Base-by-base conservation (phyloP, 768 basidiomycete genomes). In the Terana coerulea region DNA sequence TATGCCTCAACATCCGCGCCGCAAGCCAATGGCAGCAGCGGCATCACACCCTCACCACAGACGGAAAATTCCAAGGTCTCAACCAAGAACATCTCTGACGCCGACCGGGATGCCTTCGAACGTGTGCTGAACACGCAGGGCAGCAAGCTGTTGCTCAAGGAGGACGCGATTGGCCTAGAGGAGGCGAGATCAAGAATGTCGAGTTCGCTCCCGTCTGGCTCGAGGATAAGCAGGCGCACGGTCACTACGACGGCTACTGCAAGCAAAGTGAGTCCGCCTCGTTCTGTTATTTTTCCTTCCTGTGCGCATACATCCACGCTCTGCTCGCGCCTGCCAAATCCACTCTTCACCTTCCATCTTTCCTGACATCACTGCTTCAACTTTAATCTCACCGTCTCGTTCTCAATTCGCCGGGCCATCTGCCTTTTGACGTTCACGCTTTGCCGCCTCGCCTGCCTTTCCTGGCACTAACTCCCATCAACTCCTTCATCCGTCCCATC, bases 231-330 rank as follows among this genome's bases (percentile, higher is more conserved):
- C 81, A 93, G 33, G 93, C 91, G 19, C 90, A 93, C 61, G 91
- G 87, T 0, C 94, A 97, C 66, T 97, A 98, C 65, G 94, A 98
- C 59, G 95, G 94, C 0, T 98, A 97, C 67, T 98, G 95, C 80
- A 99, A 99, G 69, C 86, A 88, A 63, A 95, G 93, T 95, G 61
- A 68, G 88, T 81, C 28, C 22, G 36, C 19, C 30, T 49, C 42
- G 14, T 41, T 41, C 33, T 55, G 36, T 47, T 17, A 21, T 22
- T 50, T 42, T n/a, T 21, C 40, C 40, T 11, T 53, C n/a, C 29
- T 36, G 29, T 48, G 3, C 22, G 12, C 47, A 21, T 29, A 22
- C 19, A 14, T 24, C n/a, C 47, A 14, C 47, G 28, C 10, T 24
- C 12, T 17, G n/a, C 29, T 26, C 40, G n/a, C n/a, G 24, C 40